Percentiles rank a stretch among this genome's conserved stretches.
These are phyloP conservation scores for Phytophthora palmivora DNA, from an alignment of 352 stramenopile genomes.

Conservation along the genomic window DNA sequence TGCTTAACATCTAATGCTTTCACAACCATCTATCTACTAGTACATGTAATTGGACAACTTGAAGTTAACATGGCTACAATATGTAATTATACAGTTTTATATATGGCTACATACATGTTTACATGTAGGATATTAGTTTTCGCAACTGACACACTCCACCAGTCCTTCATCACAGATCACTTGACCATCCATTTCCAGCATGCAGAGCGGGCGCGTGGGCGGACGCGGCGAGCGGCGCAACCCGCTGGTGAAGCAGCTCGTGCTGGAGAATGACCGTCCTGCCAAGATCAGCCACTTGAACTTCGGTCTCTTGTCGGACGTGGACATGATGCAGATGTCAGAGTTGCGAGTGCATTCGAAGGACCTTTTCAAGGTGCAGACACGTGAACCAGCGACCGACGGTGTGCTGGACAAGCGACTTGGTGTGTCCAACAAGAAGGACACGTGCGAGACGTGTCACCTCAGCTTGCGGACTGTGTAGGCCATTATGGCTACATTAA, in stretches of 20 bases:
- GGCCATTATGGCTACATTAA: constrained; percentile 99
- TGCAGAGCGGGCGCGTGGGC: constrained; percentile 45
- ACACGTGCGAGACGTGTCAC: constrained; percentile 92
- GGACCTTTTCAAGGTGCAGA: constrained; percentile 98
- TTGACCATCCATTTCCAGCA: constrained; percentile 6
- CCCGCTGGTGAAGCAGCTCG: constrained; percentile 90
- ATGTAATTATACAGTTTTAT: too few relatives aligned
- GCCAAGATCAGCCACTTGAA: constrained; percentile 97
- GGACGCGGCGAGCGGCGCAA: constrained; percentile 70
- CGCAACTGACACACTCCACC: too few relatives aligned
- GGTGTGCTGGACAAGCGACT: constrained; percentile 98
- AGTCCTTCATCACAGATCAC: neutral
- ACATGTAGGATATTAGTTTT: too few relatives aligned
- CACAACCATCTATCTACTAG: constrained; percentile 8
- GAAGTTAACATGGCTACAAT: too few relatives aligned
- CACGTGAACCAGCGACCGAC: constrained; percentile 90
- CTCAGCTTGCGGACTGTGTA: constrained; percentile 96
- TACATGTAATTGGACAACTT: too few relatives aligned
- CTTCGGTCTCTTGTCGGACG: constrained; percentile 96
- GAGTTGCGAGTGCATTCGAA: constrained; percentile 95
- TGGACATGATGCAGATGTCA: constrained; percentile 96
- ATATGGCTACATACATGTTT: too few relatives aligned
- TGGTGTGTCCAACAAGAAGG: constrained; percentile 97
- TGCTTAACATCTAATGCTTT: too few relatives aligned
- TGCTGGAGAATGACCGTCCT: constrained; percentile 89